phyloP scores from a whole-genome alignment of 495 filamentous ascomycete genomes.

The Pseudevernia furfuracea region DNA sequence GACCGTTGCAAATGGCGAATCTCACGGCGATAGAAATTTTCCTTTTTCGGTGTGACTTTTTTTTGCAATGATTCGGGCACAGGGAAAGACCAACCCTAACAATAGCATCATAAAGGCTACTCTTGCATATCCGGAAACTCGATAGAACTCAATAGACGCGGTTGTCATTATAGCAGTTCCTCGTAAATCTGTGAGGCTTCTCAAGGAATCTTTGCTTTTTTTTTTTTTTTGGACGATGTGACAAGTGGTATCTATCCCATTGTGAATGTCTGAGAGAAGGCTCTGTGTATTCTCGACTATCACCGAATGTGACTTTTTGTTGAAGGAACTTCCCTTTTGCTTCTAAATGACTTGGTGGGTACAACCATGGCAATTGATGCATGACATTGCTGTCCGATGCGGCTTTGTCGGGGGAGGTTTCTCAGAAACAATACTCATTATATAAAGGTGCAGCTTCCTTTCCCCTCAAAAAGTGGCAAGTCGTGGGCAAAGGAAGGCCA shows the following conservation, averaged over 20 bases:
- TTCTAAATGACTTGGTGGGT: neutral
- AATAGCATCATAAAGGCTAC: neutral
- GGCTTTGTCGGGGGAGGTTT: too few relatives aligned
- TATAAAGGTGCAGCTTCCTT: neutral
- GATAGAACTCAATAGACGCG: neutral
- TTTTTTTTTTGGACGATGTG: neutral
- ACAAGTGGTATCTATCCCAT: neutral
- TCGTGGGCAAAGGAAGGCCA: neutral
- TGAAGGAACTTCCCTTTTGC: neutral
- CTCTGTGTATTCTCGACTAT: too few relatives aligned
- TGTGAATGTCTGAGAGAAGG: neutral
- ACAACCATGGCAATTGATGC: neutral
- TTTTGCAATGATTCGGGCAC: neutral
- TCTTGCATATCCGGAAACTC: neutral
- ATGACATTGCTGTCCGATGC: too few relatives aligned
- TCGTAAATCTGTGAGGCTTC: neutral
- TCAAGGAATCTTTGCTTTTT: fast-evolving
- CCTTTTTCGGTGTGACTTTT: neutral
- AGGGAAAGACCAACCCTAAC: neutral
- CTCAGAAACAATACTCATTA: too few relatives aligned
- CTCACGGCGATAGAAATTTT: neutral
- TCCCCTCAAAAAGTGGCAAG: neutral
- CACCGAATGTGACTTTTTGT: neutral
- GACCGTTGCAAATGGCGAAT: neutral
- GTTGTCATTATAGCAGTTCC: neutral